Percentiles rank a stretch among this genome's conserved stretches.
phyloP scores from a whole-genome alignment of 1,284 basidiomycete genomes.

The Somion occarium region DNA sequence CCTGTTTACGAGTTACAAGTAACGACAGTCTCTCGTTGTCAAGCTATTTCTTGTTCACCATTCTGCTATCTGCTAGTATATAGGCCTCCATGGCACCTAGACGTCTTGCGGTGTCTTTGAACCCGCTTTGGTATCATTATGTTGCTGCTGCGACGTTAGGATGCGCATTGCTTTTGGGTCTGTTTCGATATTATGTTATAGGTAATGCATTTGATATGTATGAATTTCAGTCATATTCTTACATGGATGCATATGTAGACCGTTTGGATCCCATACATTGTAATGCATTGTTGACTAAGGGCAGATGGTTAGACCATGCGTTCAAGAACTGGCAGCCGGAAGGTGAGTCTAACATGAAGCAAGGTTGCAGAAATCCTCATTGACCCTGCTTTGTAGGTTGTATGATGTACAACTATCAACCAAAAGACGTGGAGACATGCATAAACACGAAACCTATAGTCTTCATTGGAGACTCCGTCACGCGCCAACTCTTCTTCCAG shows the following conservation, averaged over 20 bases:
- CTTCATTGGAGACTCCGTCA: slow-evolving; percentile 86
- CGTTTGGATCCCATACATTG: slow-evolving; percentile 71
- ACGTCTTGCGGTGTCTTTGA: not conserved
- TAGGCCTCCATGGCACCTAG: not conserved
- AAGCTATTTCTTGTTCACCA: too few species aligned
- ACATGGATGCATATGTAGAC: slow-evolving; percentile 38
- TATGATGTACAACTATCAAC: slow-evolving; percentile 63
- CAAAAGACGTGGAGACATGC: slow-evolving; percentile 49
- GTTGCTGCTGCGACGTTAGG: not conserved
- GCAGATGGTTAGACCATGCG: slow-evolving; percentile 73
- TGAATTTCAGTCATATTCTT: not conserved
- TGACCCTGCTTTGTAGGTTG: too few species aligned
- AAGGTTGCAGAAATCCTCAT: too few species aligned
- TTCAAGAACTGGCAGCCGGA: slow-evolving; percentile 82
- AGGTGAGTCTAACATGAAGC: slow-evolving; percentile 48
- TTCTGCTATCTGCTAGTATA: too few species aligned
- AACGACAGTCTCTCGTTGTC: too few species aligned
- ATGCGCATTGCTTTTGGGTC: not conserved
- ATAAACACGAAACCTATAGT: slow-evolving; percentile 51
- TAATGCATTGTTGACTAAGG: slow-evolving; percentile 60
- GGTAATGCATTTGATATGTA: not conserved
- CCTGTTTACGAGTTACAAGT: too few species aligned
- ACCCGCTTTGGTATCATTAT: slow-evolving; percentile 4
- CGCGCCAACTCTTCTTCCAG: slow-evolving; percentile 76
- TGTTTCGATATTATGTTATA: slow-evolving; percentile 1